A percentile compares a stretch with the other conserved stretches of the same genome.
phyloP scores from a whole-genome alignment of 192 early-diverging fungal genomes.

The Phlyctochytrium arcticum region DNA sequence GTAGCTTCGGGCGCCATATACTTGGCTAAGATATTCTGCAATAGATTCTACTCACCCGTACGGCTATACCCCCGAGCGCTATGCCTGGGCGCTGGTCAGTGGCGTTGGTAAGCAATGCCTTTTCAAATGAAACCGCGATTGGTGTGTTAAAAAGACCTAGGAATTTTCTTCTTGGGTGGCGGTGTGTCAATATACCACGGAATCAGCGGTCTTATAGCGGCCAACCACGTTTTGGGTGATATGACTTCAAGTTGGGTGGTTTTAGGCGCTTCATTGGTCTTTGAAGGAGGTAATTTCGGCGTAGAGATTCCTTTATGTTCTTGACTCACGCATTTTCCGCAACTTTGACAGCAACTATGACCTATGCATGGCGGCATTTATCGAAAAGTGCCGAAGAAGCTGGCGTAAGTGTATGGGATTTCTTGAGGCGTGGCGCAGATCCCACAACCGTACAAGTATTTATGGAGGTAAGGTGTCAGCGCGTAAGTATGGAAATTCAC shows the following conservation, averaged over 20 bases:
- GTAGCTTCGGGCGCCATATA: neutral
- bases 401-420: constrained; percentile 33
- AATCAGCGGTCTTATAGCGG: constrained; percentile 39
- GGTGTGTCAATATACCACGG: constrained; percentile 55
- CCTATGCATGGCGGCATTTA: constrained; percentile 44
- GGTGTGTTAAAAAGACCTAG: neutral
- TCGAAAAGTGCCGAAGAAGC: constrained; percentile 29
- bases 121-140: neutral
- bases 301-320: neutral
- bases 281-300: constrained; percentile 38
- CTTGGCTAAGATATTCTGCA: neutral
- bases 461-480: constrained; percentile 38
- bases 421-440: constrained; percentile 44
- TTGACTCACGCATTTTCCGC: too few species aligned
- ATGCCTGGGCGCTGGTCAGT: constrained; percentile 56
- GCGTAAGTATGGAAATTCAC: neutral
- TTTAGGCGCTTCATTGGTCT: constrained; percentile 40
- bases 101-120: constrained; percentile 30
- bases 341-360: constrained; percentile 34
- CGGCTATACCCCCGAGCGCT: constrained; percentile 50
- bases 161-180: constrained; percentile 54
- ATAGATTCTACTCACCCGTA: constrained; percentile 51
- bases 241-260: constrained; percentile 34
- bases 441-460: constrained; percentile 58
- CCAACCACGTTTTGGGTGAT: constrained; percentile 38